Evolutionary conservation across 2,329 filamentous ascomycete genomes (phyloP), one percentile per base, ranked within the genome.

Genomic region (Beauveria sp.): DNA sequence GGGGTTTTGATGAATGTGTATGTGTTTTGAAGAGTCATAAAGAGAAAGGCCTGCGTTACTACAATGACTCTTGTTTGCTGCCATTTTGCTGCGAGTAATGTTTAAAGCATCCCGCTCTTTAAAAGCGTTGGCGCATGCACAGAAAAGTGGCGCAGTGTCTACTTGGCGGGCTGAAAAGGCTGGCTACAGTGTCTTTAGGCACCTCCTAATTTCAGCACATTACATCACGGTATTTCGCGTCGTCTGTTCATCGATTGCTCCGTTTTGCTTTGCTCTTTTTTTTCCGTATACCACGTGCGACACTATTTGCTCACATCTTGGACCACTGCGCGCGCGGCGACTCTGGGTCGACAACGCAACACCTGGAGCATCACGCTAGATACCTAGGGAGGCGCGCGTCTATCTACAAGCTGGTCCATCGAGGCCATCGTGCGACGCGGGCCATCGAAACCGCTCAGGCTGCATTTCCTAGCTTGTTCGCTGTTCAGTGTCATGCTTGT

Each of bases 81-180:
- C 14, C n/a, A 22, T 46, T 46, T 46, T 46, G 12, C 3, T 22
- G 6, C 45, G 8, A 24, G 6, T 6, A 47, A 26, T 16, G 34
- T 24, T 26, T 6, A 14, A 14, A 16, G 20, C 16, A 24, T 24
- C 22, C 7, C 5, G 14, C 45, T 26, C 20, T 1, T 5, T 3
- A 5, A 5, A 42, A 28, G 40, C 6, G 30, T 20, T 14, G 18
- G 40, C 28, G 24, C 42, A 18, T 26, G 45, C 30, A 20, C 7
- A 34, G 55, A 58, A 58, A 58, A 58, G 56, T 58, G 56, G 56
- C 56, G 56, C 56, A 43, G 5, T 18, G 20, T 46, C 54, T 50
- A 50, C 22, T 22, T 22, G 22, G 55, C 34, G 56, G 49, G 56
- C 56, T 58, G 56, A 58, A 24, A 20, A 22, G 55, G 30, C 30